phyloP scores from a whole-genome alignment of 2,329 filamentous ascomycete genomes.

The Herpotrichia juniperi region DNA sequence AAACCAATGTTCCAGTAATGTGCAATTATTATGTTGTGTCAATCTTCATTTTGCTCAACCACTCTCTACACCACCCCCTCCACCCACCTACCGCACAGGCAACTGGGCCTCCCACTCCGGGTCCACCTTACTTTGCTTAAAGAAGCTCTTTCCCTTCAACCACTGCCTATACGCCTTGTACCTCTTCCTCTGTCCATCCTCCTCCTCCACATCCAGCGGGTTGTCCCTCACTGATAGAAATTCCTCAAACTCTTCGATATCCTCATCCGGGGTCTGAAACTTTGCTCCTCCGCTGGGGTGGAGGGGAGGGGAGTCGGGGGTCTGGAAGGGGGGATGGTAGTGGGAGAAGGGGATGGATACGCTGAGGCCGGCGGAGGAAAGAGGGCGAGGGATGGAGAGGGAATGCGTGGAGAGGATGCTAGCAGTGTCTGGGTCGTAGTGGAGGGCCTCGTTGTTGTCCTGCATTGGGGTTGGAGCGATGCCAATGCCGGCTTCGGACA shows the following conservation, averaged over 20 bases:
- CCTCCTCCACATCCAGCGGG: conserved; percentile 83
- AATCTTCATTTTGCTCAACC: too few relatives aligned
- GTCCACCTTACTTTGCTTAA: conserved; percentile 76
- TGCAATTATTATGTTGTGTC: too few relatives aligned
- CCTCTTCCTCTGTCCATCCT: conserved; percentile 87
- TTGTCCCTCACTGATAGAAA: conserved; percentile 67
- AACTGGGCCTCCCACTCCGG: conserved; percentile 52
- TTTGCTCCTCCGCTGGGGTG: conserved; percentile 24
- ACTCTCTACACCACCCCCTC: too few relatives aligned
- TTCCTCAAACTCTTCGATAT: conserved; percentile 11
- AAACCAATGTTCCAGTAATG: too few relatives aligned
- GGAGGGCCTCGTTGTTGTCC: background rate
- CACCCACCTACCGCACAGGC: conserved; percentile 30
- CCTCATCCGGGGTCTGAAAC: conserved; percentile 32
- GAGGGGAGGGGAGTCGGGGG: conserved; percentile 14
- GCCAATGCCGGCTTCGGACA: conserved; percentile 28
- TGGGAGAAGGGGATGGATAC: conserved; percentile 42
- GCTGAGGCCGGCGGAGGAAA: conserved; percentile 15
- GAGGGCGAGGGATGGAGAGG: conserved; percentile 29
- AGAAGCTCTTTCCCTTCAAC: conserved; percentile 92
- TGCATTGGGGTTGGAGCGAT: background rate
- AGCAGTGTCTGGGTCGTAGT: conserved; percentile 26
- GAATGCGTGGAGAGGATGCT: conserved; percentile 29
- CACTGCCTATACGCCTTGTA: conserved; percentile 98
- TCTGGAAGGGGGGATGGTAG: conserved; percentile 16